Evolutionary conservation across 495 filamentous ascomycete genomes (phyloP), one percentile per base, ranked within the genome.

Genomic region (Cryomyces minteri): DNA sequence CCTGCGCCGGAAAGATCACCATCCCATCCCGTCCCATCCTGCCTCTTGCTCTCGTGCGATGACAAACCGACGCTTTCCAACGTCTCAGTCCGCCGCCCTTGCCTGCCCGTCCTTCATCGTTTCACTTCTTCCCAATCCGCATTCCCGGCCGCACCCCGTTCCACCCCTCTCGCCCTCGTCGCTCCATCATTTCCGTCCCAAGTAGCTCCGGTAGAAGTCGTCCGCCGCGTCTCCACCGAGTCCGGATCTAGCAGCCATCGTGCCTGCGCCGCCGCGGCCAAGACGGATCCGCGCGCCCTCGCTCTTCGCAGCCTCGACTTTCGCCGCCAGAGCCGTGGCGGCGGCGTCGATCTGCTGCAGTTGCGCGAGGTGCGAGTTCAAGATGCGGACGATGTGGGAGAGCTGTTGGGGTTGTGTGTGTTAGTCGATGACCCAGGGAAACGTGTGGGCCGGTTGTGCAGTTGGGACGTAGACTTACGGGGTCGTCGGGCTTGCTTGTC

Each of bases 271-370:
- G 51, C 67, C 68, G 55, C 70, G 73, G 1, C 65, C 58, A n/a
- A 67, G 67, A 37, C 80, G 77, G 53, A 88, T 66, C 32, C 71
- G 71, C 54, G 77, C 75, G 45, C 74, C 71, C 28, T 78, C 70
- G 57, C 84, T 84, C 60, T 92, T 84, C 41, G 86, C 82, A 14
- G 77, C 76, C 10, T 60, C 58, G 40, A 95, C 80, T 69, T 88
- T 88, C 37, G 71, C 66, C 57, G 87, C 79, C 18, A 95, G 70
- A 9, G 78, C 75, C n/a, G 72, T 68, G 11, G 88, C 81, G 45
- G 83, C 84, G 44, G 76, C 72, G 58, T 98, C 88, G 58, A 98
- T 93, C 66, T 79, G 76, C 63, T 95, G 87, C 41, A 98, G 69
- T 55, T 88, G 81, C 11, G 74, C 71, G 36, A 96, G 74, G 59